Percentiles rank a stretch among this genome's conserved stretches.
phyloP scores from a whole-genome alignment of 2,329 filamentous ascomycete genomes.

The Fusarium austroafricanum region DNA sequence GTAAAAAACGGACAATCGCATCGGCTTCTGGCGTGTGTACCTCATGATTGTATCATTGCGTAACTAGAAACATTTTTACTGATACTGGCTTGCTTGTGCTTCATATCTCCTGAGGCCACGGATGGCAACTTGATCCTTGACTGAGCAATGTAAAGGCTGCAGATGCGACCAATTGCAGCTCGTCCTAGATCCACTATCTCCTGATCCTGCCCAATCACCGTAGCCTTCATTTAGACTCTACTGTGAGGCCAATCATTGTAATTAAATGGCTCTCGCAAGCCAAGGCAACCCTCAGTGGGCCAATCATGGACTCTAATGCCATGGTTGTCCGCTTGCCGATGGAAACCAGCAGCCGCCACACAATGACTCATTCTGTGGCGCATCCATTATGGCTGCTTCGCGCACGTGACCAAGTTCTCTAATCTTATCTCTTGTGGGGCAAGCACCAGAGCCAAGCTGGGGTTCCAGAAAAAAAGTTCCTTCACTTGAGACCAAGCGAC shows the following conservation, averaged over 20 bases:
- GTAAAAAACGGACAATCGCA: conserved; percentile 7
- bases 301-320: conserved; percentile 17
- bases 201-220: conserved; percentile 29
- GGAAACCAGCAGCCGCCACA: conserved; percentile 14
- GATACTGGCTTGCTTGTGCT: conserved; percentile 2
- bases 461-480: conserved; percentile 51
- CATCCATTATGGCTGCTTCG: not conserved
- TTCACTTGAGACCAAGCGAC: conserved; percentile 41
- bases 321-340: not conserved
- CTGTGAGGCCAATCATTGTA: conserved; percentile 39
- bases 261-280: conserved; percentile 14
- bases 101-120: conserved; percentile 11
- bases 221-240: conserved; percentile 22
- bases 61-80: not conserved
- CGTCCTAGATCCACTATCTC: conserved; percentile 15
- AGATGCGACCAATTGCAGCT: conserved; percentile 32
- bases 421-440: conserved; percentile 41
- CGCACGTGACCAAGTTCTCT: conserved; percentile 35
- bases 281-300: conserved; percentile 13
- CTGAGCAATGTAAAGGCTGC: conserved; percentile 23
- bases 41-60: not conserved
- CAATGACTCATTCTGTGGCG: conserved; percentile 31
- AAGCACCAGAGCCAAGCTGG: conserved; percentile 20
- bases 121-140: conserved; percentile 9
- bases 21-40: conserved; percentile 9